Evolutionary conservation across 257 asterid species (phyloP).

Genomic region (Catharanthus roseus): DNA sequence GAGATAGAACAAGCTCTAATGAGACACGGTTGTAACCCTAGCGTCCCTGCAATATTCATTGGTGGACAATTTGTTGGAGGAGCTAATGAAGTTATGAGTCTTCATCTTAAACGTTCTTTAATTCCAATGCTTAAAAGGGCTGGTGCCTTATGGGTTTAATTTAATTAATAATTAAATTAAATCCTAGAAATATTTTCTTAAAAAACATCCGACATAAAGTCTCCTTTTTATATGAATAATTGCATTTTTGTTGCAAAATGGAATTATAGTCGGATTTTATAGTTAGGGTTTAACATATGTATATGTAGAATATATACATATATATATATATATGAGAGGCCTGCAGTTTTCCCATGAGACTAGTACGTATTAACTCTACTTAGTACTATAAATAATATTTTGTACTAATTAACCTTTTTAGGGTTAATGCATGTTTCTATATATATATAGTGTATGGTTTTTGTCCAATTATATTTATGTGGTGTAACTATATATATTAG

Average conservation of each 20-base stretch:
- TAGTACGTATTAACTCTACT: constrained; percentile 1
- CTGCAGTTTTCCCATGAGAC: constrained; percentile 10
- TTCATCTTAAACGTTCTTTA: constrained; percentile 59
- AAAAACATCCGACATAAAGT: neutral
- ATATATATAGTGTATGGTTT: neutral
- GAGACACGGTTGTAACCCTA: constrained; percentile 44
- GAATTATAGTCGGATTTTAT: constrained; percentile 2
- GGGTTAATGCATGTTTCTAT: neutral
- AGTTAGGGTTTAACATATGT: neutral
- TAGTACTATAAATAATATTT: neutral
- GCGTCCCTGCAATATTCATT: constrained; percentile 63
- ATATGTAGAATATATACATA: neutral
- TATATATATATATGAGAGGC: too few relatives aligned
- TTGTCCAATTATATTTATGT: neutral
- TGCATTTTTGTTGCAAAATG: constrained; percentile 19
- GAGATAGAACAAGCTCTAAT: constrained; percentile 69
- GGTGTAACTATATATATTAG: neutral
- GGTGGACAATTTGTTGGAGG: constrained; percentile 71
- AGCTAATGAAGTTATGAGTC: constrained; percentile 67
- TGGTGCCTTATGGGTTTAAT: constrained; percentile 69
- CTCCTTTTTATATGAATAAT: constrained; percentile 12
- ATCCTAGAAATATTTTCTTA: too few relatives aligned
- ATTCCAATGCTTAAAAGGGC: constrained; percentile 68
- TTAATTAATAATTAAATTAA: too few relatives aligned
- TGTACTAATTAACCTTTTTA: constrained; percentile 7